These are phyloP conservation scores for Fusarium nisikadoi DNA, from an alignment of 2,329 filamentous ascomycete species.

Conservation along the genomic window DNA sequence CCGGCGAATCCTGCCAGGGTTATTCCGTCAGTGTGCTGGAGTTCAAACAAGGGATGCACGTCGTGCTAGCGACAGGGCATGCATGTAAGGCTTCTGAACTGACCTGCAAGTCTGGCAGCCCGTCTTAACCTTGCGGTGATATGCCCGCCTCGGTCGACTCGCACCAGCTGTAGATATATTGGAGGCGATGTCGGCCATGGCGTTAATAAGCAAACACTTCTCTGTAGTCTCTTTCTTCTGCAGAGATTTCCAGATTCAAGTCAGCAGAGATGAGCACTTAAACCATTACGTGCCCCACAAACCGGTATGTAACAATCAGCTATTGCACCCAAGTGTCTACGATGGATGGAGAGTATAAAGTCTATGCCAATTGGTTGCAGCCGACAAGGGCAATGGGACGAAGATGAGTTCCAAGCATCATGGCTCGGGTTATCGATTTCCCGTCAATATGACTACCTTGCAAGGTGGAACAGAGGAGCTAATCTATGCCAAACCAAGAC, in stretches of 20 bases:
- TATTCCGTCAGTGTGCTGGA: background rate
- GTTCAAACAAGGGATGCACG: too few species aligned
- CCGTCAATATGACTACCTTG: too few species aligned
- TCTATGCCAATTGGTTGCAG: too few species aligned
- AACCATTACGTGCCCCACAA: background rate
- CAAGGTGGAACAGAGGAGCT: too few species aligned
- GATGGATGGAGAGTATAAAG: background rate
- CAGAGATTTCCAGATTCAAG: background rate
- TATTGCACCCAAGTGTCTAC: background rate
- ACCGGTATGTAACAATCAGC: accelerated
- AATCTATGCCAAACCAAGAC: background rate
- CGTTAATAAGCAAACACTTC: background rate
- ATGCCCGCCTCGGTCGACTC: background rate
- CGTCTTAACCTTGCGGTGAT: background rate
- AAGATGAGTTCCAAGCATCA: background rate
- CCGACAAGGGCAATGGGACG: background rate
- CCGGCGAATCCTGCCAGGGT: background rate
- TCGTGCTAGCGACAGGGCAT: background rate
- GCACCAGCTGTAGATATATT: too few species aligned
- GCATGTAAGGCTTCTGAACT: background rate
- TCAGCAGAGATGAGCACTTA: background rate
- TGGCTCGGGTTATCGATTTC: background rate
- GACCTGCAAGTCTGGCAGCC: background rate
- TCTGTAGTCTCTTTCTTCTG: background rate
- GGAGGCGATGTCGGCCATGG: background rate